A percentile compares a stretch with the other conserved stretches of the same genome.
These are phyloP conservation scores for Botrytis byssoidea DNA, from an alignment of 2,329 filamentous ascomycete species.

Conservation along the genomic window DNA sequence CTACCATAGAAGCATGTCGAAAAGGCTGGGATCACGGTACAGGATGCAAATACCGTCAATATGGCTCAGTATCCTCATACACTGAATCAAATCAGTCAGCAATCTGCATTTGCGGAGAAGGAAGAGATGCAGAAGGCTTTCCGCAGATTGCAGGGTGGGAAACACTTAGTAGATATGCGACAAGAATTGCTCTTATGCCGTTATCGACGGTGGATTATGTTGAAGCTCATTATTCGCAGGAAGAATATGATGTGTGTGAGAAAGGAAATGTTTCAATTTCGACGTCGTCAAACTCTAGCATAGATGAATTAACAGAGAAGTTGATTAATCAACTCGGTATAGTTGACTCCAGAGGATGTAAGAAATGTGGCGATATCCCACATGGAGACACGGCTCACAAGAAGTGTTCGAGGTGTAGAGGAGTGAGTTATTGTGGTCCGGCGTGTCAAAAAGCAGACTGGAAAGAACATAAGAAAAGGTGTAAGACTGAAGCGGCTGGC, in stretches of 20 bases:
- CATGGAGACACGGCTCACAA: neutral
- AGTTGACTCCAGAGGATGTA: neutral
- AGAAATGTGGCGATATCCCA: neutral
- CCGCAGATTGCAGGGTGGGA: neutral
- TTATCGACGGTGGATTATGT: neutral
- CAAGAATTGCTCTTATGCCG: constrained; percentile 1
- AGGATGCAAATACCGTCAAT: neutral
- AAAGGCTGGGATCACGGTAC: constrained; percentile 19
- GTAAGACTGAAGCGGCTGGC: neutral
- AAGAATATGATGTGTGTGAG: too few relatives aligned
- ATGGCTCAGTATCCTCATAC: neutral
- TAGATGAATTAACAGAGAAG: neutral
- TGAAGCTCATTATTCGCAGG: neutral
- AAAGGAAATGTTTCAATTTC: too few relatives aligned
- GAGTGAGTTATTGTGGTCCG: neutral
- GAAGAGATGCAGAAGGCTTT: neutral
- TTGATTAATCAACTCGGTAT: too few relatives aligned
- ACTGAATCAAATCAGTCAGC: neutral
- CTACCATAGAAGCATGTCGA: constrained; percentile 22
- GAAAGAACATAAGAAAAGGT: neutral
- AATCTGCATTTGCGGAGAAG: neutral
- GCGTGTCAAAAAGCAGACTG: constrained; percentile 2
- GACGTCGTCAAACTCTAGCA: neutral
- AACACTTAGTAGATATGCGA: neutral
- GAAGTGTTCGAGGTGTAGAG: neutral